Base-by-base conservation (phyloP, 768 basidiomycete species). In the Pleurotus djamor region DNA sequence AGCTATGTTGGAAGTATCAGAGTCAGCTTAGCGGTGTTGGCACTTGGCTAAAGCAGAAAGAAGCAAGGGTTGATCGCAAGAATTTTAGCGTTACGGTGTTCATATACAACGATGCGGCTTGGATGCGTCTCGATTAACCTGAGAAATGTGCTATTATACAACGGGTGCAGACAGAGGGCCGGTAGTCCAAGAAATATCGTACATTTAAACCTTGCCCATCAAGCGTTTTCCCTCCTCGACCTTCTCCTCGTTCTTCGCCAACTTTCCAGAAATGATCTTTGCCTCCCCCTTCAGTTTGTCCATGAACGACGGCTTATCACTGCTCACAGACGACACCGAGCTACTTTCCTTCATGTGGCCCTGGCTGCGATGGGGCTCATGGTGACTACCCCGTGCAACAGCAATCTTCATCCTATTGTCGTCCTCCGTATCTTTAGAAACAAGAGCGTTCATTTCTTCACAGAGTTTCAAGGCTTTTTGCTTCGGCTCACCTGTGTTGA, bases 241-340 rank as follows among this genome's bases (percentile, higher is more conserved):
- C 66, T 73, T 74, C 58, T 63, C 67, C 62, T 72, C 72, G 36
- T 77, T 70, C 33, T 70, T 60, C 2, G 66, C 68, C 48, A 78
- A 38, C 65, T 76, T 78, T 6, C 76, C 77, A 2, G 68, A 67
- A 33, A 78, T 58, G 0, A 76, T 63, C 63, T 76, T 78, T 61
- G 71, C 71, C 65, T 78, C 76, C 4, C 76, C 77, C 63, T 73
- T 76, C 16, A 78, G 47, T 65, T 72, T 76, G 52, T 72, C 63
- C 60, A 77, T 68, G 38, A 77, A 71, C 28, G 62, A 68, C 14
- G 66, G 61, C 50, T 67, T 73, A 49, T 62, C 68, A 50, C 57
- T 48, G 32, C 58, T 52, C 28, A 60, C 63, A 6, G 41, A 32
- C 9, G 60, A 56, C 54, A 33, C 5, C 3, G 54, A 56, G 8